Conservation (phyloP, 1,139 yeast species). For the Tardiomyces digboiensis region DNA sequence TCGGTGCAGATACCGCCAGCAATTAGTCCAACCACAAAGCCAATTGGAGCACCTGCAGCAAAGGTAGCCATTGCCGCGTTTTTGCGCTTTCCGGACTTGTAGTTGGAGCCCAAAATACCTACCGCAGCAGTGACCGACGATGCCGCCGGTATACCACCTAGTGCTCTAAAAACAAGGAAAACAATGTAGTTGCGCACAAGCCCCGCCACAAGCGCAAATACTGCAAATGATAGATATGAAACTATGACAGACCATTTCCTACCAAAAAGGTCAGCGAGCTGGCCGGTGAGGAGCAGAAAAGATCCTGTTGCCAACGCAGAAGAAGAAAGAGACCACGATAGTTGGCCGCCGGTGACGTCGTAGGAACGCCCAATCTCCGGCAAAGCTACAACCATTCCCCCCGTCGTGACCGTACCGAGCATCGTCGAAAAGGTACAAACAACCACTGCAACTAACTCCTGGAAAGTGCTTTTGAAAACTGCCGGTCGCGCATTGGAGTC, state of each 20-base stretch:
- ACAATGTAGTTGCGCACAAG: slow-evolving; percentile 29
- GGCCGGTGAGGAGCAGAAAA: slow-evolving; percentile 34
- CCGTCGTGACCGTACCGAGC: slow-evolving; percentile 10
- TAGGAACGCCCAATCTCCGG: slow-evolving; percentile 27
- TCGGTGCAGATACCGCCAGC: slow-evolving; percentile 34
- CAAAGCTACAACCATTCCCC: slow-evolving; percentile 29
- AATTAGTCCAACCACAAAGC: slow-evolving; percentile 32
- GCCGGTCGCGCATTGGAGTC: neutral
- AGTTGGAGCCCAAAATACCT: slow-evolving; percentile 34
- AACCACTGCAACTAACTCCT: neutral
- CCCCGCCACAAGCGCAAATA: slow-evolving; percentile 32
- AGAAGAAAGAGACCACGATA: slow-evolving; percentile 36
- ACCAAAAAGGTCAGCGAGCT: slow-evolving; percentile 36
- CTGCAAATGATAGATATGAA: slow-evolving; percentile 26
- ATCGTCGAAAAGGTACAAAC: neutral
- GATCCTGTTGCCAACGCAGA: slow-evolving; percentile 35
- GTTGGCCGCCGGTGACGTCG: slow-evolving; percentile 28
- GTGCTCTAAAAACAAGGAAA: slow-evolving; percentile 32
- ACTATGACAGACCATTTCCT: slow-evolving; percentile 29
- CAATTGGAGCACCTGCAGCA: slow-evolving; percentile 38
- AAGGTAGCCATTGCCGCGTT: slow-evolving; percentile 35
- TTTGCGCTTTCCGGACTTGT: slow-evolving; percentile 30
- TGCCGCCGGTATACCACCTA: slow-evolving; percentile 34
- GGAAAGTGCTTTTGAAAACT: neutral
- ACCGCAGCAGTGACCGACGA: slow-evolving; percentile 37